Conservation (phyloP, 2,329 filamentous ascomycete genomes). For the Myriosclerotinia curreyana region DNA sequence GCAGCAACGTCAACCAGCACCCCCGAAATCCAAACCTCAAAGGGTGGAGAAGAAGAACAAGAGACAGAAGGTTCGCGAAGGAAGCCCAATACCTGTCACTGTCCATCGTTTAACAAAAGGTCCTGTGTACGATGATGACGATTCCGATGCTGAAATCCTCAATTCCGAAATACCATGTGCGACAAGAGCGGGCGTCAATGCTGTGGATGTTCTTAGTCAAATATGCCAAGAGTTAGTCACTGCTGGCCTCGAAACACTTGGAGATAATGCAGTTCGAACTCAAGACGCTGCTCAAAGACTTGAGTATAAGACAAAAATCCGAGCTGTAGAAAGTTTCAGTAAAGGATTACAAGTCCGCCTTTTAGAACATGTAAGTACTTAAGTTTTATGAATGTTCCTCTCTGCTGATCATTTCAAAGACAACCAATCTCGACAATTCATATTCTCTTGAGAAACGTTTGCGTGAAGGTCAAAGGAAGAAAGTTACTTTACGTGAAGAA, state of each 20-base stretch:
- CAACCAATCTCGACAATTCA: constrained; percentile 58
- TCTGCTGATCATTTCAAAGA: constrained; percentile 40
- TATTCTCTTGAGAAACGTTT: constrained; percentile 57
- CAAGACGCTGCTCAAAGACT: constrained; percentile 49
- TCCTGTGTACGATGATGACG: constrained; percentile 43
- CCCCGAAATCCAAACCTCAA: constrained; percentile 31
- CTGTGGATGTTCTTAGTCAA: constrained; percentile 60
- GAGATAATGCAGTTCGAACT: constrained; percentile 45
- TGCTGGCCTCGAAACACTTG: constrained; percentile 48
- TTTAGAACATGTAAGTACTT: constrained; percentile 54
- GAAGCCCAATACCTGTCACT: constrained; percentile 55
- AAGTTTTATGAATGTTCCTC: constrained; percentile 10
- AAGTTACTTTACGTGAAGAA: constrained; percentile 54
- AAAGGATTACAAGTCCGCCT: constrained; percentile 55
- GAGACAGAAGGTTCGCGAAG: constrained; percentile 34
- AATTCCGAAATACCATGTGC: constrained; percentile 53
- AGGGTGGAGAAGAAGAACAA: constrained; percentile 33
- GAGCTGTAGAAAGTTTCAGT: constrained; percentile 56
- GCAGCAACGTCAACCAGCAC: constrained; percentile 37
- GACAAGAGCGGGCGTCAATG: constrained; percentile 55
- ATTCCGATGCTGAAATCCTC: constrained; percentile 47
- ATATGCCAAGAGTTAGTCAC: constrained; percentile 59
- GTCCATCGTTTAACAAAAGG: constrained; percentile 59
- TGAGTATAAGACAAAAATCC: constrained; percentile 54
- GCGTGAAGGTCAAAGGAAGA: constrained; percentile 55